A percentile compares a stretch with the other conserved stretches of the same genome.
Evolutionary conservation across 1,284 basidiomycete species (phyloP).

Genomic region (Tylopilus sp.): DNA sequence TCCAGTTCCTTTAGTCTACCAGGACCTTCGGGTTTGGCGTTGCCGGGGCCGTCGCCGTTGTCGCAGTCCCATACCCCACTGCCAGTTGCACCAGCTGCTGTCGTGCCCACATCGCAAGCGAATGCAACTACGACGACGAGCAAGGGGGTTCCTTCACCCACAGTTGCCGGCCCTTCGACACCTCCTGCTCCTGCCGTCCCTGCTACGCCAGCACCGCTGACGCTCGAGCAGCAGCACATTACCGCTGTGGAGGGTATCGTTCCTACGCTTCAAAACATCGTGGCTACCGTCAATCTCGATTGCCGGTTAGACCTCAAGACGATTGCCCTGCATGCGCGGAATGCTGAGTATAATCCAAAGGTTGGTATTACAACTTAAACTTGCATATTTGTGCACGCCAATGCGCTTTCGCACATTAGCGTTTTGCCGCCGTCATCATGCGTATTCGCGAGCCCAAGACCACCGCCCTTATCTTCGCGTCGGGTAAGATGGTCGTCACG

Average conservation of each 20-base stretch:
- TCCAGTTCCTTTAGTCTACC: slow-evolving; percentile 47
- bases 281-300: slow-evolving; percentile 98
- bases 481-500: slow-evolving; percentile 99
- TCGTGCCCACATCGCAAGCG: slow-evolving; percentile 30
- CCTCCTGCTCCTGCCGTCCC: slow-evolving; percentile 46
- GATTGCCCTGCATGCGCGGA: slow-evolving; percentile 94
- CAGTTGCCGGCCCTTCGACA: slow-evolving; percentile 49
- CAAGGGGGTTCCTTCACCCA: slow-evolving; percentile 29
- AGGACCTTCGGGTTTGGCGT: slow-evolving; percentile 38
- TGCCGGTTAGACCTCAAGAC: slow-evolving; percentile 97
- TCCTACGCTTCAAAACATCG: slow-evolving; percentile 95
- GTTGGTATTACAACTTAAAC: slow-evolving; percentile 59
- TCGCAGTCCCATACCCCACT: slow-evolving; percentile 39
- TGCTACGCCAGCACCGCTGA: slow-evolving; percentile 64
- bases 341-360: slow-evolving; percentile 99
- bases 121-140: slow-evolving; percentile 25
- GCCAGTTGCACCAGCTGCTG: slow-evolving; percentile 21
- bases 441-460: slow-evolving; percentile 99
- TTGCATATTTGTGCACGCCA: slow-evolving; percentile 51
- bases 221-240: slow-evolving; percentile 85
- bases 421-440: slow-evolving; percentile 99
- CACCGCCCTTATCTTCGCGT: slow-evolving; percentile 98
- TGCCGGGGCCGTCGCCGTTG: slow-evolving; percentile 39
- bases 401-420: slow-evolving; percentile 68
- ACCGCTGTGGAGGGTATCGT: slow-evolving; percentile 93